Evolutionary conservation across 2,329 filamentous ascomycete genomes (phyloP).

Genomic region (Paraphaeosphaeria sporulosa): DNA sequence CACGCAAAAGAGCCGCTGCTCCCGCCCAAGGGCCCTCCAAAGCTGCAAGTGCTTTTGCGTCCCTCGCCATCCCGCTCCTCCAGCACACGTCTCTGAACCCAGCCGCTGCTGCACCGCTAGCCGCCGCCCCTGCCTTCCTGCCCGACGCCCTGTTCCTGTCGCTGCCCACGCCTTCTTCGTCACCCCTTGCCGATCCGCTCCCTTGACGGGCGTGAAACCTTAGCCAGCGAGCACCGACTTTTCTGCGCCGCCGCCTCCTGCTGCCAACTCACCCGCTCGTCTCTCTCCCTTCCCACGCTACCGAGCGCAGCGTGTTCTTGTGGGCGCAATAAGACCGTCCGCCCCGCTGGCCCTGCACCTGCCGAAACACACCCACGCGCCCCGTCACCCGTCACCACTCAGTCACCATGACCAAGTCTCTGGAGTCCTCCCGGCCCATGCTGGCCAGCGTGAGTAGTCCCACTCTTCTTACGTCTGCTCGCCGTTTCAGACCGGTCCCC

Average conservation of each 20-base stretch:
- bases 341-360: conserved; percentile 11
- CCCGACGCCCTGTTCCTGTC: not conserved
- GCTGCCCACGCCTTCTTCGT: conserved; percentile 11
- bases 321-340: conserved; percentile 11
- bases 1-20: conserved; percentile 10
- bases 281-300: conserved; percentile 3
- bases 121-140: not conserved
- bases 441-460: conserved; percentile 49
- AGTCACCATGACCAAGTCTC: conserved; percentile 47
- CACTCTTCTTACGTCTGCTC: conserved; percentile 28
- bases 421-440: conserved; percentile 51
- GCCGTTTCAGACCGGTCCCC: conserved; percentile 38
- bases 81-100: not conserved
- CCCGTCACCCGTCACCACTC: conserved; percentile 8
- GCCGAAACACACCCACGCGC: conserved; percentile 17
- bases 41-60: no score
- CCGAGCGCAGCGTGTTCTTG: conserved; percentile 2
- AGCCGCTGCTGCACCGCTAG: not conserved
- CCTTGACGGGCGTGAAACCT: conserved; percentile 25
- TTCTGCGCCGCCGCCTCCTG: conserved; percentile 15
- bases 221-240: conserved; percentile 17
- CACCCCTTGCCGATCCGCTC: conserved; percentile 27
- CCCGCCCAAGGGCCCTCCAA: not conserved
- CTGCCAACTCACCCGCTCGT: not conserved
- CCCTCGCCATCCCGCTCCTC: no score